phyloP scores from a whole-genome alignment of 208 protist genomes.

The Trypanosoma lewisi region DNA sequence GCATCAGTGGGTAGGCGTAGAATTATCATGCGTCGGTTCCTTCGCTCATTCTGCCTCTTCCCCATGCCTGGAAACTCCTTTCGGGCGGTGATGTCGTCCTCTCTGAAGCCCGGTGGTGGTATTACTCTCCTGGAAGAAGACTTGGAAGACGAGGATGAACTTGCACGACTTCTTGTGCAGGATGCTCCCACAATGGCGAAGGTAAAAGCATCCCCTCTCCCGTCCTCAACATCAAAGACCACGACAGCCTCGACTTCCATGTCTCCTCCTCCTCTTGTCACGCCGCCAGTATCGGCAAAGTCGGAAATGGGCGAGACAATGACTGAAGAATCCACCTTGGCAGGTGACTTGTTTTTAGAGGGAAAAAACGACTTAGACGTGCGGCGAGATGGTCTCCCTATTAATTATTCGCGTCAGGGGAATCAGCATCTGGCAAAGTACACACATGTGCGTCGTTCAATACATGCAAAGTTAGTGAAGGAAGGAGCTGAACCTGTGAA shows the following conservation, averaged over 20 bases:
- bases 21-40: conserved; percentile 7
- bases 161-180: conserved; percentile 44
- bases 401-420: conserved; percentile 27
- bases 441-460: conserved; percentile 25
- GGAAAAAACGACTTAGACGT: background rate
- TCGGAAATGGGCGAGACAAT: background rate
- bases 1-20: background rate
- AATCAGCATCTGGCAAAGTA: conserved; percentile 44
- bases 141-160: conserved; percentile 35
- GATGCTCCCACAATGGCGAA: conserved; percentile 14
- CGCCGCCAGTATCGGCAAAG: background rate
- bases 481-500: conserved; percentile 6
- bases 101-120: background rate
- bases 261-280: background rate
- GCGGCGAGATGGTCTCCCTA: background rate
- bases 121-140: conserved; percentile 8
- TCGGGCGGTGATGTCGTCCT: background rate
- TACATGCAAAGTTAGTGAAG: conserved; percentile 13
- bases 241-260: background rate
- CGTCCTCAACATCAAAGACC: background rate
- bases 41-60: background rate
- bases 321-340: conserved; percentile 3
- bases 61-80: background rate
- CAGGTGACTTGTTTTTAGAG: background rate
- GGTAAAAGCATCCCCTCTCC: background rate